Evolutionary conservation across 345 rosid species (phyloP).

Genomic region (Euphorbia tirucalli): DNA sequence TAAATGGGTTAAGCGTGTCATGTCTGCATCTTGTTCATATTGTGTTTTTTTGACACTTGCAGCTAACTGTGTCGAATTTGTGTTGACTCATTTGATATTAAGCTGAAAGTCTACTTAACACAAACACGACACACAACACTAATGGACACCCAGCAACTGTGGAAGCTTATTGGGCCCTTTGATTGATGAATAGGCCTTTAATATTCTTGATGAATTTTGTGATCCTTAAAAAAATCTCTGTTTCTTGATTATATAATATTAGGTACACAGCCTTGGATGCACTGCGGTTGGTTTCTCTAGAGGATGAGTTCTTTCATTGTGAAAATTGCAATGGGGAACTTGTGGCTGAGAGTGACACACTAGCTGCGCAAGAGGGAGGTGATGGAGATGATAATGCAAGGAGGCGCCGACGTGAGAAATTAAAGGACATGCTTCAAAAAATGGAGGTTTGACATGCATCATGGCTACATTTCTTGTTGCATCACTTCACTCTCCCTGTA

Average conservation of each 20-base stretch:
- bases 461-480: background rate
- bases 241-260: constrained; percentile 18
- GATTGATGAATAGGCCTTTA: background rate
- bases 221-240: background rate
- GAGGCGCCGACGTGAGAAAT: constrained; percentile 73
- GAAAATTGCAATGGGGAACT: constrained; percentile 88
- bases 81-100: no score
- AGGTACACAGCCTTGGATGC: constrained; percentile 95
- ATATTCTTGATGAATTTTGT: constrained; percentile 3
- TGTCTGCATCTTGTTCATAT: no score
- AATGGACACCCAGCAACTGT: no score
- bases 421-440: constrained; percentile 72
- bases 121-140: background rate
- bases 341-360: constrained; percentile 84
- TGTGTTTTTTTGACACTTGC: no score
- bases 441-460: constrained; percentile 50
- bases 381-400: constrained; percentile 93
- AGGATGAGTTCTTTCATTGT: constrained; percentile 79
- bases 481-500: background rate
- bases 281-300: constrained; percentile 53
- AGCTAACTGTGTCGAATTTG: no score
- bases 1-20: no score
- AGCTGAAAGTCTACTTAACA: background rate
- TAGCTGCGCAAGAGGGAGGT: constrained; percentile 74
- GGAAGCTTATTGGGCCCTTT: background rate